phyloP scores from a whole-genome alignment of 441 rosid species.

The Aleurites moluccanus region DNA sequence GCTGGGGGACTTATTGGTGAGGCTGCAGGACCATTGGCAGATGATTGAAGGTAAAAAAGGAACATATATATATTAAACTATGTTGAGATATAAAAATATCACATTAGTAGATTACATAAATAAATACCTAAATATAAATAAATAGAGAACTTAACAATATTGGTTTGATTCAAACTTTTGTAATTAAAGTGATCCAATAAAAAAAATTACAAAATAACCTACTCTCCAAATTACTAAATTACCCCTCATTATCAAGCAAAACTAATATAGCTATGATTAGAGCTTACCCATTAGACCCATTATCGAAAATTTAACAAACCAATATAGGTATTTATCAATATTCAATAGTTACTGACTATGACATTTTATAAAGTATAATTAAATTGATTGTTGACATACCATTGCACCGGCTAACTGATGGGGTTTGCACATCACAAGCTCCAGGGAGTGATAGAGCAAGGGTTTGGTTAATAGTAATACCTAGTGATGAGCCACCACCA shows the following conservation, averaged over 20 bases:
- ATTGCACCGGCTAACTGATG: constrained; percentile 21
- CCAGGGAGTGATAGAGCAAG: constrained; percentile 20
- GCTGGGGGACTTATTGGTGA: constrained; percentile 35
- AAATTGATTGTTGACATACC: constrained; percentile 1
- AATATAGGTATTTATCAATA: neutral
- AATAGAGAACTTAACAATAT: too few species aligned
- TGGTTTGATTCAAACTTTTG: too few species aligned
- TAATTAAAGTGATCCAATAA: too few species aligned
- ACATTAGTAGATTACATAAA: too few species aligned
- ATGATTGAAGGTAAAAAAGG: neutral
- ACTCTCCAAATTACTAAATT: too few species aligned
- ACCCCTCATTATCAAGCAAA: too few species aligned
- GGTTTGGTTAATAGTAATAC: constrained; percentile 22
- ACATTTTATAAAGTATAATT: neutral
- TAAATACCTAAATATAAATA: too few species aligned
- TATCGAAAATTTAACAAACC: too few species aligned
- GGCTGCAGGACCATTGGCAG: neutral
- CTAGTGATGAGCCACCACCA: constrained; percentile 12
- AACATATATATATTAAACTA: neutral
- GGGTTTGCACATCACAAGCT: constrained; percentile 24
- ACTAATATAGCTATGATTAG: too few species aligned
- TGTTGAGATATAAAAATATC: too few species aligned
- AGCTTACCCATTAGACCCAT: too few species aligned
- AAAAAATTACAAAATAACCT: too few species aligned
- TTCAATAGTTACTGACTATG: neutral